Evolutionary conservation across 2,329 filamentous ascomycete genomes (phyloP).

Genomic region (Alternaria rosae): DNA sequence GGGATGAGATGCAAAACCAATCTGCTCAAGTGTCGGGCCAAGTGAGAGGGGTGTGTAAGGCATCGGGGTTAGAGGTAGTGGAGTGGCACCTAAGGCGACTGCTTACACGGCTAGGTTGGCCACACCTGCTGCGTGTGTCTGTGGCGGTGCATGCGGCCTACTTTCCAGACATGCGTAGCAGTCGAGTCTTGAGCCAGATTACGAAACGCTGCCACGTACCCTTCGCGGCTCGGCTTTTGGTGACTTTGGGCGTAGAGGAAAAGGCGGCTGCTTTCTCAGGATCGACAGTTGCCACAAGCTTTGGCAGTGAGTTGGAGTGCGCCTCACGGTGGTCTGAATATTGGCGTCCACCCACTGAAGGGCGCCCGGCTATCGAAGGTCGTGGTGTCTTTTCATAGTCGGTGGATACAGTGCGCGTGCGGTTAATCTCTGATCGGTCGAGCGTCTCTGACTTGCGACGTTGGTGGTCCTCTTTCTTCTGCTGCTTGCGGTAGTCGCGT

Average conservation of each 20-base stretch:
- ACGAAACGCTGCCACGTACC: slow-evolving; percentile 62
- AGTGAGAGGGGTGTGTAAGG: neutral
- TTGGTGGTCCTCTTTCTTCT: slow-evolving; percentile 54
- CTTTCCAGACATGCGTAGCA: slow-evolving; percentile 57
- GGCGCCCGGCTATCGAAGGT: slow-evolving; percentile 41
- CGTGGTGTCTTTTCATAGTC: slow-evolving; percentile 41
- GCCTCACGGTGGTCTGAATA: slow-evolving; percentile 49
- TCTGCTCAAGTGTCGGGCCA: neutral
- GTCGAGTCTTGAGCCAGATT: slow-evolving; percentile 64
- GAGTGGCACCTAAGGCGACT: neutral
- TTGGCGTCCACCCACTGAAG: slow-evolving; percentile 46
- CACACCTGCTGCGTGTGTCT: neutral
- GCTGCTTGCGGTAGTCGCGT: slow-evolving; percentile 54
- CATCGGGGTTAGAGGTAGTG: neutral
- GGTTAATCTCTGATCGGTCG: slow-evolving; percentile 37
- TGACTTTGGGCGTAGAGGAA: slow-evolving; percentile 37
- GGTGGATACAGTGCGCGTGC: slow-evolving; percentile 42
- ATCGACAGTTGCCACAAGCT: slow-evolving; percentile 37
- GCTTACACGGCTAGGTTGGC: neutral
- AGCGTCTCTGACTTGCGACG: slow-evolving; percentile 51
- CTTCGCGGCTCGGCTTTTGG: slow-evolving; percentile 48
- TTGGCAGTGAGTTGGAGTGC: slow-evolving; percentile 47
- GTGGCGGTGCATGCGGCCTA: slow-evolving; percentile 10
- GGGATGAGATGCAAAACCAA: neutral
- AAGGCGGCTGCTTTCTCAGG: slow-evolving; percentile 38